Evolutionary conservation across 129 eudicot genomes (phyloP).

Genomic region (Dittrichia graveolens): DNA sequence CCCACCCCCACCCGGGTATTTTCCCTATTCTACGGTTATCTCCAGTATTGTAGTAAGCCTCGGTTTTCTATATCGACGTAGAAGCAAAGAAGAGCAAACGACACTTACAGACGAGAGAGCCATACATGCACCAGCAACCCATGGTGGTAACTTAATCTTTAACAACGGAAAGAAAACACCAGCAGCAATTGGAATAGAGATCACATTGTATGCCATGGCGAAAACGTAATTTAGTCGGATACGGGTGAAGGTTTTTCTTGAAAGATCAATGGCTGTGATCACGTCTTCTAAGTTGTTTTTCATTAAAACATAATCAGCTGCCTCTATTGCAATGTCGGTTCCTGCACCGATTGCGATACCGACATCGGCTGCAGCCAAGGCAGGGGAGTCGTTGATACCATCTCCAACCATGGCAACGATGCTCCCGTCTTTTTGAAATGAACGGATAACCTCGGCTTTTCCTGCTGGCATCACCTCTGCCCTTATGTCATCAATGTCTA

Average conservation of each 20-base stretch:
- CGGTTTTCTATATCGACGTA: constrained; percentile 81
- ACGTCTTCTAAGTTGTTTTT: constrained; percentile 89
- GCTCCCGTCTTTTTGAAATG: constrained; percentile 87
- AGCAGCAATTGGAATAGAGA: constrained; percentile 87
- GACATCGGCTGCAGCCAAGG: constrained; percentile 92
- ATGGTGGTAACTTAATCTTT: constrained; percentile 73
- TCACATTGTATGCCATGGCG: constrained; percentile 88
- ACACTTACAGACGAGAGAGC: constrained; percentile 93
- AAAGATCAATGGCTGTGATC: constrained; percentile 94
- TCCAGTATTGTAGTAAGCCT: constrained; percentile 79
- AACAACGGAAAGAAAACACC: constrained; percentile 84
- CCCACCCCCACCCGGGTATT: background rate
- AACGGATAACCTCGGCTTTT: constrained; percentile 84
- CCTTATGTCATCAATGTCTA: constrained; percentile 79
- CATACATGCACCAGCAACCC: constrained; percentile 99
- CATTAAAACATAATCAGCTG: constrained; percentile 95
- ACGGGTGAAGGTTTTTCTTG: constrained; percentile 86
- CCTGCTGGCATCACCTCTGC: constrained; percentile 98
- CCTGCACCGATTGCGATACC: constrained; percentile 99
- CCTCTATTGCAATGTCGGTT: constrained; percentile 93
- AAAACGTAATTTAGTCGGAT: constrained; percentile 80
- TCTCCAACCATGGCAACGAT: constrained; percentile 97
- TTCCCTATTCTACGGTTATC: constrained; percentile 81
- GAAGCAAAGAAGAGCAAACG: constrained; percentile 92
- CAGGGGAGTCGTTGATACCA: constrained; percentile 95